Evolutionary conservation across 2,329 filamentous ascomycete species (phyloP).

Genomic region (Pyricularia sp.): DNA sequence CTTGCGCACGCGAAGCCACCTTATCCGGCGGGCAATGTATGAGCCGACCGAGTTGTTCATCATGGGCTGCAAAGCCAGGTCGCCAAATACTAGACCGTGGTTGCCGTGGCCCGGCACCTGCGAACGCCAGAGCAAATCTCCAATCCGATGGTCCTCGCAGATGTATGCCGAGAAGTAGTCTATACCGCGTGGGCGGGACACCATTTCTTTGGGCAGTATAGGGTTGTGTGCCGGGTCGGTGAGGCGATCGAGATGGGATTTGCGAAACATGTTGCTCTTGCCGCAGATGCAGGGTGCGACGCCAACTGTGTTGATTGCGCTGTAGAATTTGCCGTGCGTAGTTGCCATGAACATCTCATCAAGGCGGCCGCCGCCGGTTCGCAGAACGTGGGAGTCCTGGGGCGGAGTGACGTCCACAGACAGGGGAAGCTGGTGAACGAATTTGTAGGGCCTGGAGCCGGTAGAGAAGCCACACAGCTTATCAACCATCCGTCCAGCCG

Average conservation of each 20-base stretch:
- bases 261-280: slow-evolving; percentile 98
- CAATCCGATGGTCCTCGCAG: slow-evolving; percentile 94
- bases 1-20: slow-evolving; percentile 89
- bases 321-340: slow-evolving; percentile 93
- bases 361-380: slow-evolving; percentile 60
- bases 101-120: slow-evolving; percentile 47
- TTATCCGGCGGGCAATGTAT: slow-evolving; percentile 68
- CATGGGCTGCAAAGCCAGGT: slow-evolving; percentile 83
- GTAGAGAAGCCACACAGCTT: slow-evolving; percentile 56
- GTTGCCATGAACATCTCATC: slow-evolving; percentile 94
- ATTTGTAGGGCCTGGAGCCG: slow-evolving; percentile 55
- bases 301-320: slow-evolving; percentile 85
- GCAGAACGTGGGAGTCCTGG: slow-evolving; percentile 19
- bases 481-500: slow-evolving; percentile 80
- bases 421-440: slow-evolving; percentile 87
- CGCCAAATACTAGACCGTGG: slow-evolving; percentile 72
- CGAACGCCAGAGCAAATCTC: slow-evolving; percentile 78
- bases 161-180: slow-evolving; percentile 94
- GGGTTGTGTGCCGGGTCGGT: slow-evolving; percentile 37
- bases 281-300: slow-evolving; percentile 89
- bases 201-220: slow-evolving; percentile 22
- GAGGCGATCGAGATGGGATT: slow-evolving; percentile 71
- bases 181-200: slow-evolving; percentile 49
- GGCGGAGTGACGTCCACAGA: slow-evolving; percentile 53
- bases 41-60: slow-evolving; percentile 62